Base-by-base conservation (phyloP, 2,329 filamentous ascomycete genomes). In the Lachnellula arida region DNA sequence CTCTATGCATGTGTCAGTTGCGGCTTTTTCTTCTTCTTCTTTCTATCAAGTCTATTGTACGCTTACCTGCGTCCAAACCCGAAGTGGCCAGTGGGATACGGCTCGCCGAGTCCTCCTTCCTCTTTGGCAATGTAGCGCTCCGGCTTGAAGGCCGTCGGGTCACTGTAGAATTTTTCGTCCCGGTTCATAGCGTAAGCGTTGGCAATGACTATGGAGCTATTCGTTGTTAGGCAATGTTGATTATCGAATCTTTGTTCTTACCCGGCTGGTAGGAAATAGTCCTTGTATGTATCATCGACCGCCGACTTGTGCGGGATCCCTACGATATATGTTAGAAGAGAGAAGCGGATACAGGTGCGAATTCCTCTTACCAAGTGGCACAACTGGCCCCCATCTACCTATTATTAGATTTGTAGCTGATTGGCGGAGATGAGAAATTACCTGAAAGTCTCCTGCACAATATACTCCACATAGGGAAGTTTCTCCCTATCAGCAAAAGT, bases 121-220 rank as follows among this genome's bases (percentile, higher is more conserved):
- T 65, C 58, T 4, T 55, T 52, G 0, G 71, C 63, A 3, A 65
- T 53, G 59, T 74, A 80, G 11, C 77, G 68, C 52, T 76, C 73
- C 1, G 77, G 77, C 28, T 76, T 69, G 63, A 79, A 79, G 8
- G 54, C 59, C 34, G 74, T 70, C 1, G 76, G 74, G 46, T 75
- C 57, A 4, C 50, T 56, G 67, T 78, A 79, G 5, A 70, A 65
- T 3, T 52, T 46, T 46, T 70, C 60, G 57, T 80, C 73, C 46
- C 80, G 79, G 66, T 81, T 78, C 66, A 85, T 78, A 46, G 76
- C 75, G 74, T 77, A 80, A 55, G 50, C 72, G 78, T 80, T 78
- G 40, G 73, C 72, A 48, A 71, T 72, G 5, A 78, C 66, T 17
- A 74, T 65, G 5, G 74, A 73, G 4, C 46, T 53, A 40, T 44